Conservation (phyloP, 495 filamentous ascomycete species). For the Staphylotrichum longicolle region DNA sequence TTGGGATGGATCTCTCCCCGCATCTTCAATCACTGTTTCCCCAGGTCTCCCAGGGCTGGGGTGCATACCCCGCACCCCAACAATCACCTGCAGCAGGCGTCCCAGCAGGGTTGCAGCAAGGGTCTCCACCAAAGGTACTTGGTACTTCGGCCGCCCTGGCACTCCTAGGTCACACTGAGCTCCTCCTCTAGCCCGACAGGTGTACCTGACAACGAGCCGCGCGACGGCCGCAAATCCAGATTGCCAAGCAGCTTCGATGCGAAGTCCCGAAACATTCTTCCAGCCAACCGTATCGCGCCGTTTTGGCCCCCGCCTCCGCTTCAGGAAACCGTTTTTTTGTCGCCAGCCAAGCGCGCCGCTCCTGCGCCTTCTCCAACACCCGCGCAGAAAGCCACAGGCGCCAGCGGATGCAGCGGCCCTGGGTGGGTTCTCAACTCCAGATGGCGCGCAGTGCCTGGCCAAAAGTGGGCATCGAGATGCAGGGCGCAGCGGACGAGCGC, state of each 20-base stretch:
- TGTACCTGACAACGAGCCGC: constrained; percentile 24
- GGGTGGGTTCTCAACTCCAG: not conserved
- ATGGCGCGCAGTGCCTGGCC: not conserved
- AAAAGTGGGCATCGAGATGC: constrained; percentile 14
- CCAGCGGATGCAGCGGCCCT: constrained; percentile 1
- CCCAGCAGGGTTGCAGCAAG: not conserved
- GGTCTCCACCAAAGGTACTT: constrained; percentile 9
- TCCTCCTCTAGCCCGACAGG: too few relatives aligned
- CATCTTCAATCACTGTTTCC: constrained; percentile 7
- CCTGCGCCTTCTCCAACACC: constrained; percentile 15
- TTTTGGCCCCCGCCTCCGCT: constrained; percentile 19
- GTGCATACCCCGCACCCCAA: constrained; percentile 21
- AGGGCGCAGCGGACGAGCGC: constrained; percentile 13
- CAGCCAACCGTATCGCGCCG: constrained; percentile 25
- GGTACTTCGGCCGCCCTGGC: constrained; percentile 24
- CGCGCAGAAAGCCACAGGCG: not conserved
- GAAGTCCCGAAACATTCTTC: constrained; percentile 27
- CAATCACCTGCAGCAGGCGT: constrained; percentile 2
- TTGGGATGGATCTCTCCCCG: constrained; percentile 14
- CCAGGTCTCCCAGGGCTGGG: constrained; percentile 13
- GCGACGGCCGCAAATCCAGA: constrained; percentile 38
- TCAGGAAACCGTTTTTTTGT: constrained; percentile 27
- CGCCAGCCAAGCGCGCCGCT: constrained; percentile 9
- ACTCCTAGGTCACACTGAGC: not conserved
- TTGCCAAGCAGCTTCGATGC: constrained; percentile 25